phyloP scores from a whole-genome alignment of 441 rosid genomes.

The Gossypium gossypioides region DNA sequence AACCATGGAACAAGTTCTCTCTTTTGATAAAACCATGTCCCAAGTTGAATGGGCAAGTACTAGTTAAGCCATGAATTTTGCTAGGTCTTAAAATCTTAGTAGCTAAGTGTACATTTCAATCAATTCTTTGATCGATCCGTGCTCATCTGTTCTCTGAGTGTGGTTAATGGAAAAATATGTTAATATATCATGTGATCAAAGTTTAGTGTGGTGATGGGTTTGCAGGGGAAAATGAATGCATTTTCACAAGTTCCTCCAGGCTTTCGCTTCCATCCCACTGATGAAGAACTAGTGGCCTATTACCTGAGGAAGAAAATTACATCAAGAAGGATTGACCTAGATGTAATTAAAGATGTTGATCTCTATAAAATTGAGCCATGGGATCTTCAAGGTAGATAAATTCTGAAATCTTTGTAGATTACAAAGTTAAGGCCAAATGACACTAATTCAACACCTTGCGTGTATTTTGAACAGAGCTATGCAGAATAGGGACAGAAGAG shows the following conservation, averaged over 20 bases:
- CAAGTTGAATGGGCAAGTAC: not conserved
- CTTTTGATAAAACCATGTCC: not conserved
- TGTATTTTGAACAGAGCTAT: slow-evolving; percentile 37
- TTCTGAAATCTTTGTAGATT: not conserved
- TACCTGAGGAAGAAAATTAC: slow-evolving; percentile 52
- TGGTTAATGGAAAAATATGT: not conserved
- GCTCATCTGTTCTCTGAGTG: not conserved
- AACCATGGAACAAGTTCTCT: too few species aligned
- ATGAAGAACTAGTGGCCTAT: slow-evolving; percentile 49
- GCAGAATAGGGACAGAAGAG: slow-evolving; percentile 67
- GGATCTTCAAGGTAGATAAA: slow-evolving; percentile 55
- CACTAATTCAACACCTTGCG: not conserved
- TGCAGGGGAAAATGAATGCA: slow-evolving; percentile 28
- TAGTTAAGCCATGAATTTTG: not conserved
- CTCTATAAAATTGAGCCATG: slow-evolving; percentile 54
- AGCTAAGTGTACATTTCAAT: not conserved
- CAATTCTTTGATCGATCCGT: not conserved
- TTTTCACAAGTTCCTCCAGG: slow-evolving; percentile 54
- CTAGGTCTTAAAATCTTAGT: not conserved
- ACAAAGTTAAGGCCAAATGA: not conserved
- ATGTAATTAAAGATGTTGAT: too few species aligned
- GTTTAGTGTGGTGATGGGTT: not conserved
- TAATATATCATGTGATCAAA: not conserved
- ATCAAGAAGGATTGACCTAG: slow-evolving; percentile 30
- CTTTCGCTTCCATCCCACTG: slow-evolving; percentile 28